Conservation (phyloP, 768 basidiomycete genomes). For the Amanita jacksonii region DNA sequence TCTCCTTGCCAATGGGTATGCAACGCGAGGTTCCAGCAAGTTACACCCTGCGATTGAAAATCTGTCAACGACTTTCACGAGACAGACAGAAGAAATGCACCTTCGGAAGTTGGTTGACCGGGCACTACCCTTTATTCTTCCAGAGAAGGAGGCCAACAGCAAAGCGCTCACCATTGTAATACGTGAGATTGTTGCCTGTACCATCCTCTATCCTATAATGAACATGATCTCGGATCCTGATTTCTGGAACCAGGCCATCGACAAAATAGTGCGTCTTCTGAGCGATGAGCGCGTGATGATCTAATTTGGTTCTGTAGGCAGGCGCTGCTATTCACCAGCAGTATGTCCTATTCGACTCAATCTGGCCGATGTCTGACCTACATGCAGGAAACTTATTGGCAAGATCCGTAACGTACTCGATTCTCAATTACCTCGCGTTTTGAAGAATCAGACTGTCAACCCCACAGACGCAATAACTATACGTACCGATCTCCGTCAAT, state of each 20-base stretch:
- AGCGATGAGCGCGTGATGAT: not conserved
- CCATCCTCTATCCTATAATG: slow-evolving; percentile 78
- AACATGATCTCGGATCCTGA: slow-evolving; percentile 94
- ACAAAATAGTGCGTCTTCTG: slow-evolving; percentile 66
- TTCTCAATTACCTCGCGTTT: slow-evolving; percentile 58
- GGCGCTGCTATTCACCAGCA: slow-evolving; percentile 45
- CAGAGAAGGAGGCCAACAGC: slow-evolving; percentile 66
- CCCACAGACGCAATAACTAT: slow-evolving; percentile 71
- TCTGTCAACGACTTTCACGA: slow-evolving; percentile 79
- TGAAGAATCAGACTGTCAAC: slow-evolving; percentile 31
- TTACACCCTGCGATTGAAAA: slow-evolving; percentile 86
- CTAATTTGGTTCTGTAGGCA: slow-evolving; percentile 22
- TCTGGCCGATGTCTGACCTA: not conserved
- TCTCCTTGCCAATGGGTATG: slow-evolving; percentile 75
- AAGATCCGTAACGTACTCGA: slow-evolving; percentile 82
- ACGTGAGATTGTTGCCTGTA: slow-evolving; percentile 76
- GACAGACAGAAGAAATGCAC: slow-evolving; percentile 85
- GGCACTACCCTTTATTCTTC: slow-evolving; percentile 64
- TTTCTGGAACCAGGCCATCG: slow-evolving; percentile 92
- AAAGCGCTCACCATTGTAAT: slow-evolving; percentile 61
- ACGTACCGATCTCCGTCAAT: slow-evolving; percentile 71
- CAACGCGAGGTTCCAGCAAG: slow-evolving; percentile 49
- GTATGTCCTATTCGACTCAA: slow-evolving; percentile 16
- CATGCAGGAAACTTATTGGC: slow-evolving; percentile 66
- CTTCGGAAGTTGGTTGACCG: slow-evolving; percentile 62